These are phyloP conservation scores for Solanum chacoense DNA, from an alignment of 305 asterid genomes.

Conservation along the genomic window DNA sequence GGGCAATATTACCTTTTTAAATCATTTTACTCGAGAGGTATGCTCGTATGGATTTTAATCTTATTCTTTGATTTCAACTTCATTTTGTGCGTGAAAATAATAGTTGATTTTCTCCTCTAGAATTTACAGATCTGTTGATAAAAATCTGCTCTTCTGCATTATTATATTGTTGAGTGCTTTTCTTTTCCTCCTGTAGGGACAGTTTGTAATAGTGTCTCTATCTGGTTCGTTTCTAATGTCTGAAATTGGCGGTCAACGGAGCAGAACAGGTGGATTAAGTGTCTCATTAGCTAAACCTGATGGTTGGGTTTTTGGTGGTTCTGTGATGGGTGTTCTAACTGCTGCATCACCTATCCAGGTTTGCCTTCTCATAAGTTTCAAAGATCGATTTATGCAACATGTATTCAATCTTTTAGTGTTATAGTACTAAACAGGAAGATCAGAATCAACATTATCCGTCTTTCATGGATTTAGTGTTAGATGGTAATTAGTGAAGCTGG, in stretches of 20 bases:
- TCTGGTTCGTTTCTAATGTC: constrained; percentile 45
- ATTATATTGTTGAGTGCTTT: background rate
- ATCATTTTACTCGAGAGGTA: background rate
- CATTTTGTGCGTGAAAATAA: background rate
- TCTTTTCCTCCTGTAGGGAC: constrained; percentile 30
- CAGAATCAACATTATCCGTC: background rate
- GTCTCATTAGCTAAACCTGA: constrained; percentile 31
- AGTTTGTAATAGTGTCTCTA: constrained; percentile 36
- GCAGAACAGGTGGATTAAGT: constrained; percentile 48
- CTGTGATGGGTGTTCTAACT: constrained; percentile 43
- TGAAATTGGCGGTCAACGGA: constrained; percentile 35
- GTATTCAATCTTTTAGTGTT: background rate
- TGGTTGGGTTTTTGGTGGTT: constrained; percentile 47
- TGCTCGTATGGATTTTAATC: background rate
- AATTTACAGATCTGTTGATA: background rate
- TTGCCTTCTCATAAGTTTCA: constrained; percentile 3
- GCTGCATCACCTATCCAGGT: constrained; percentile 60
- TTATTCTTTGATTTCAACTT: background rate
- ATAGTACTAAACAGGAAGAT: background rate
- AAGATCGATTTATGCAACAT: background rate
- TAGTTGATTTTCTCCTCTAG: background rate
- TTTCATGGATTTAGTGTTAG: background rate
- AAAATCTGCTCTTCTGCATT: background rate
- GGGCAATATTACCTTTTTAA: background rate
- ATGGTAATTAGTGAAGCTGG: background rate